Conservation (phyloP, 2,329 filamentous ascomycete genomes). For the Macrophomina pseudophaseolina region DNA sequence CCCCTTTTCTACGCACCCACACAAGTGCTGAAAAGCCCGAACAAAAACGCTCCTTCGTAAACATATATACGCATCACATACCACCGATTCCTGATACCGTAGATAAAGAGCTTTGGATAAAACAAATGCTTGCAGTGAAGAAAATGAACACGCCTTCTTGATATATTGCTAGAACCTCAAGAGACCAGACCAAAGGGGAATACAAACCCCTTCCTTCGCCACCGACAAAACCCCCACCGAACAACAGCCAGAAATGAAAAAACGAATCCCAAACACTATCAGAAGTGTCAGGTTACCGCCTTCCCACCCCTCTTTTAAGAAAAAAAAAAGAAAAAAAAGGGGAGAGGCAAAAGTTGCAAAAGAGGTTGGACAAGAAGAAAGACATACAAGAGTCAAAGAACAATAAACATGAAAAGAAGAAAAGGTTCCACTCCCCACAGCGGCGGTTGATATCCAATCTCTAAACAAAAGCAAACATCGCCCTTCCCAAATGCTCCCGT, state of each 20-base stretch:
- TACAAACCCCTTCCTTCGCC: background rate
- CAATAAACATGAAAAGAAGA: background rate
- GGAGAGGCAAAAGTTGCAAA: background rate
- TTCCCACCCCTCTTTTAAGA: too few species aligned
- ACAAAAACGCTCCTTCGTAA: too few species aligned
- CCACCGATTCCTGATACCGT: too few species aligned
- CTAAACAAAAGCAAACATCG: background rate
- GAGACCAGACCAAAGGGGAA: background rate
- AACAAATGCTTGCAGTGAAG: too few species aligned
- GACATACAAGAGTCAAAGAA: background rate
- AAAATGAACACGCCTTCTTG: background rate
- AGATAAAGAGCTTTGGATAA: too few species aligned
- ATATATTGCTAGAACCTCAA: slow-evolving; percentile 7
- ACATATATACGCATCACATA: too few species aligned
- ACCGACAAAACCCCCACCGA: background rate
- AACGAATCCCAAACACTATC: background rate
- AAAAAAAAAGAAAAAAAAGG: background rate
- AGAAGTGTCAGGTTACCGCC: background rate
- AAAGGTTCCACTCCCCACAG: background rate
- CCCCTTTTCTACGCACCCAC: too few species aligned
- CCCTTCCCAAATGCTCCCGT: background rate
- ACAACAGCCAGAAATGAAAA: background rate
- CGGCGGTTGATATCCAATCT: slow-evolving; percentile 11
- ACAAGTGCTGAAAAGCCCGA: too few species aligned
- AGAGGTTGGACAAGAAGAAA: background rate